Conservation (phyloP, 202 grass and related monocot genomes). For the Panicum virgatum region DNA sequence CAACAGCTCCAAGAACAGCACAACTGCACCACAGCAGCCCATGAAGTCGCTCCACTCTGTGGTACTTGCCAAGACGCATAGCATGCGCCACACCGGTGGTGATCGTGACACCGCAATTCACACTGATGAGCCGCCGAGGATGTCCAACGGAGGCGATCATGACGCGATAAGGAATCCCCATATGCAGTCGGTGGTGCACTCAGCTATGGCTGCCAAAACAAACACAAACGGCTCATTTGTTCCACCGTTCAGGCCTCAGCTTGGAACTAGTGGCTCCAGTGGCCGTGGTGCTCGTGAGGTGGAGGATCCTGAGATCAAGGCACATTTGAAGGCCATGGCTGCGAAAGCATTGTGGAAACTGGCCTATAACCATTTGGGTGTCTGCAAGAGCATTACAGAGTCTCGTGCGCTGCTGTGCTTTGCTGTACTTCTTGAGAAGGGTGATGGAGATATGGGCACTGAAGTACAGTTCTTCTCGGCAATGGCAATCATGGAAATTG, state of each 20-base stretch:
- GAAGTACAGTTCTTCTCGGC: constrained; percentile 61
- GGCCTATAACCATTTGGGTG: constrained; percentile 51
- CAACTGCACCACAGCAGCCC: neutral
- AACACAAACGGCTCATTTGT: constrained; percentile 12
- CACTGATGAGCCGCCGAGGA: constrained; percentile 5
- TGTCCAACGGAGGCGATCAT: neutral
- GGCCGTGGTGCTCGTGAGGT: constrained; percentile 51
- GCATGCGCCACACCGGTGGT: constrained; percentile 43
- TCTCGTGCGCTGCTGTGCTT: constrained; percentile 84
- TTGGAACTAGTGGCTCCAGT: constrained; percentile 44
- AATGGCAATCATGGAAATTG: constrained; percentile 81
- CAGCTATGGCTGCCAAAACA: constrained; percentile 60
- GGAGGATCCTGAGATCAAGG: constrained; percentile 65
- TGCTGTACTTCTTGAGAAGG: constrained; percentile 75
- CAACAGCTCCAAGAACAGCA: constrained; percentile 44
- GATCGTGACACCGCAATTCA: neutral
- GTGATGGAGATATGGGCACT: constrained; percentile 50
- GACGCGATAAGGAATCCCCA: constrained; percentile 44
- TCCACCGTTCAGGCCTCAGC: constrained; percentile 36
- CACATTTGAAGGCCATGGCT: constrained; percentile 73
- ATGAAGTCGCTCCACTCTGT: constrained; percentile 64
- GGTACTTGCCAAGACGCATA: constrained; percentile 71
- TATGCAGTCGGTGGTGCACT: constrained; percentile 78
- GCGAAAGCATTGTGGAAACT: constrained; percentile 68
- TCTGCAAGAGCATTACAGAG: constrained; percentile 86